Conservation (phyloP, 768 basidiomycete species). For the Tulasnella sp. region DNA sequence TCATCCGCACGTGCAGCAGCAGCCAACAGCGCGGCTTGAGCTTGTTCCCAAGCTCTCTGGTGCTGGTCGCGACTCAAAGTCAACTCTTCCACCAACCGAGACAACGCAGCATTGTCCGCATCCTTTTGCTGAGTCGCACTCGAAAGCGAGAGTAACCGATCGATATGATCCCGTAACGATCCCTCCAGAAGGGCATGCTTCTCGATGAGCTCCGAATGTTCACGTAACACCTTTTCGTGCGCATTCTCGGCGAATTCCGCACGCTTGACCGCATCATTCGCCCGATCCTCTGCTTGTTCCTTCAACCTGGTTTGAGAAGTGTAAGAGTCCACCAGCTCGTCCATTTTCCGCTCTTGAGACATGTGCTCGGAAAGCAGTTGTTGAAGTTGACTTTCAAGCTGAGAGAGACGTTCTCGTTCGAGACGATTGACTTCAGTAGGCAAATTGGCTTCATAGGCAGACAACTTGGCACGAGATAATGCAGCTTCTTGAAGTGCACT, state of each 20-base stretch:
- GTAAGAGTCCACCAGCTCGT: conserved; percentile 59
- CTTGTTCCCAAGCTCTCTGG: conserved; percentile 75
- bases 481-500: conserved; percentile 88
- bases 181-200: conserved; percentile 46
- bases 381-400: conserved; percentile 61
- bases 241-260: conserved; percentile 58
- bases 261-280: conserved; percentile 57
- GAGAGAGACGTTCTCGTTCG: conserved; percentile 62
- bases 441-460: conserved; percentile 62
- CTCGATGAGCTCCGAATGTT: conserved; percentile 58
- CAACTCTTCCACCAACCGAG: conserved; percentile 60
- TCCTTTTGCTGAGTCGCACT: conserved; percentile 66
- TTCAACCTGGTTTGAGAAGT: conserved; percentile 62
- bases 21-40: conserved; percentile 59
- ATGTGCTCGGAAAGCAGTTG: conserved; percentile 48
- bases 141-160: conserved; percentile 57
- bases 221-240: conserved; percentile 48
- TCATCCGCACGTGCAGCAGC: conserved; percentile 69
- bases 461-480: conserved; percentile 89
- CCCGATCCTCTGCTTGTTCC: conserved; percentile 67
- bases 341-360: conserved; percentile 54
- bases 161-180: conserved; percentile 60
- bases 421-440: conserved; percentile 52
- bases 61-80: conserved; percentile 65
- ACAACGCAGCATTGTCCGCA: conserved; percentile 55